Conservation (phyloP, 2,329 filamentous ascomycete species). For the Acephala macrosclerotiorum region DNA sequence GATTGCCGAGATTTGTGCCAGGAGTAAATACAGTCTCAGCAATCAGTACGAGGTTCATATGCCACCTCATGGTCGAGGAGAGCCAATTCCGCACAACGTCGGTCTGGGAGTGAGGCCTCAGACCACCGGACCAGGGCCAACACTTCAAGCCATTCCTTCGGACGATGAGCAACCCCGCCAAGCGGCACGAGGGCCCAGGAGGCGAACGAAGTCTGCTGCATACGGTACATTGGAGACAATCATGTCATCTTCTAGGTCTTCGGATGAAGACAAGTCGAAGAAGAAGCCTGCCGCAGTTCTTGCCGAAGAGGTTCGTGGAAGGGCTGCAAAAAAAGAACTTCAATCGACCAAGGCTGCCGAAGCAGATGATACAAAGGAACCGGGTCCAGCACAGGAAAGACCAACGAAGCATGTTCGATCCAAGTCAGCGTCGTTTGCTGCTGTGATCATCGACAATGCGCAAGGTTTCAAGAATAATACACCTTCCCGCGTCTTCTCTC, state of each 20-base stretch:
- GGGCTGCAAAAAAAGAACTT: constrained; percentile 49
- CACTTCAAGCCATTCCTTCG: constrained; percentile 62
- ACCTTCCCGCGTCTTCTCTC: constrained; percentile 46
- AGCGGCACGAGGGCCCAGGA: constrained; percentile 34
- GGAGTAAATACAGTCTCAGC: constrained; percentile 69
- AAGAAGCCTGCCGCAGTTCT: constrained; percentile 63
- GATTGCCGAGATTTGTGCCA: constrained; percentile 72
- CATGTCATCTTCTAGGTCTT: constrained; percentile 70
- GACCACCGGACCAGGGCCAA: constrained; percentile 54
- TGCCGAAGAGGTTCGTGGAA: constrained; percentile 60
- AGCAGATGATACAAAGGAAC: constrained; percentile 23
- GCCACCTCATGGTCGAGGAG: constrained; percentile 65
- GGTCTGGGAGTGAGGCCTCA: constrained; percentile 34
- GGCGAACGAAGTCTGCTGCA: constrained; percentile 48
- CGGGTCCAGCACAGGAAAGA: constrained; percentile 28
- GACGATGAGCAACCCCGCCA: constrained; percentile 58
- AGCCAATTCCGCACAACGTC: constrained; percentile 50
- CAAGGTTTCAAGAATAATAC: constrained; percentile 44
- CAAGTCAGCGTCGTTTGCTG: constrained; percentile 53
- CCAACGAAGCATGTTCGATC: constrained; percentile 42
- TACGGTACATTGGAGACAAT: constrained; percentile 72
- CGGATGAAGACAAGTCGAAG: constrained; percentile 66
- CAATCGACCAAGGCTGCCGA: constrained; percentile 18
- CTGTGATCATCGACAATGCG: constrained; percentile 51
- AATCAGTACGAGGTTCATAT: constrained; percentile 74